Evolutionary conservation across 129 eudicot genomes (phyloP).

Genomic region (Scalesia atractyloides): DNA sequence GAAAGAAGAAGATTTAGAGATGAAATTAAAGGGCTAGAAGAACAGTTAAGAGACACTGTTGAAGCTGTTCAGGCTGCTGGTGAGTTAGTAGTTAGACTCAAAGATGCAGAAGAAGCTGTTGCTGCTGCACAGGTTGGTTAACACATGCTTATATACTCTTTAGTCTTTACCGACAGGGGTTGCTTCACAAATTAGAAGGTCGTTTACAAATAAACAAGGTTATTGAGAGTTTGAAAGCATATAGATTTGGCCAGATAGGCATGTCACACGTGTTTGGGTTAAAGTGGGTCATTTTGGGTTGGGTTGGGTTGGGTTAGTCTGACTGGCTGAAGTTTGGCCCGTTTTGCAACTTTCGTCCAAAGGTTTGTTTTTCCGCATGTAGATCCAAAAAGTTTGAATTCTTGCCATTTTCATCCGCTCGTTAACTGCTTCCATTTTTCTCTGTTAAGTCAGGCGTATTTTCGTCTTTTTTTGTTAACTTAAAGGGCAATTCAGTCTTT

Average conservation of each 20-base stretch:
- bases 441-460: too few species aligned
- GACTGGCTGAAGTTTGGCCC: not conserved
- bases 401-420: too few species aligned
- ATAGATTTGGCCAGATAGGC: not conserved
- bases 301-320: not conserved
- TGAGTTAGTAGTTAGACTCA: conserved; percentile 89
- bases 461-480: too few species aligned
- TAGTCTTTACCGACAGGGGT: not conserved
- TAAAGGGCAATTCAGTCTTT: too few species aligned
- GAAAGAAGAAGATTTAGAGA: conserved; percentile 72
- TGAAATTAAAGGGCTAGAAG: conserved; percentile 85
- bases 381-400: too few species aligned
- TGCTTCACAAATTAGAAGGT: not conserved
- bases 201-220: not conserved
- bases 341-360: too few species aligned
- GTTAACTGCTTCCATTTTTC: too few species aligned
- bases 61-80: conserved; percentile 99
- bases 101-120: conserved; percentile 90
- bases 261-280: not conserved
- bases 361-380: too few species aligned
- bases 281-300: not conserved
- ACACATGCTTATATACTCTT: not conserved
- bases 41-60: conserved; percentile 87
- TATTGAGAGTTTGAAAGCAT: not conserved
- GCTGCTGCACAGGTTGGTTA: conserved; percentile 75